Conservation (phyloP, 108 stramenopile genomes). For the Seminavis robusta region DNA sequence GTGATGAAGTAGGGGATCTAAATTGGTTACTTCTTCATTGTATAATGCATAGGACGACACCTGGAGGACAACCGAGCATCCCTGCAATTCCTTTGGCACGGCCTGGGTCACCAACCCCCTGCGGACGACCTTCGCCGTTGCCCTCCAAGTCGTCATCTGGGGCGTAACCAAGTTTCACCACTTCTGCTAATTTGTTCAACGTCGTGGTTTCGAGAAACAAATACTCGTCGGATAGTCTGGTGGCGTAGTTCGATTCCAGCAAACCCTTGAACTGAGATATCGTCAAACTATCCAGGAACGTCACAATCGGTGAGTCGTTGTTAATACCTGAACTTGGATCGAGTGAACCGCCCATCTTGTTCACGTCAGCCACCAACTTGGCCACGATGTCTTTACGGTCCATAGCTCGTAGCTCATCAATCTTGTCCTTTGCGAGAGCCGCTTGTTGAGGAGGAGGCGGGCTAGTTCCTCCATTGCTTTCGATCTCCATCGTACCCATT, state of each 20-base stretch:
- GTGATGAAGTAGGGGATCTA: too few relatives aligned
- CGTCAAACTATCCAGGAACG: constrained; percentile 76
- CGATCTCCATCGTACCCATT: constrained; percentile 11
- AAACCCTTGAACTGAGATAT: constrained; percentile 86
- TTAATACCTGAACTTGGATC: constrained; percentile 53
- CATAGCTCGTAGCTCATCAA: constrained; percentile 40
- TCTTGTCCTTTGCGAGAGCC: constrained; percentile 6
- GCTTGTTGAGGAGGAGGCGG: background rate
- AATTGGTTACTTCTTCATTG: too few relatives aligned
- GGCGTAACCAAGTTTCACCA: constrained; percentile 76
- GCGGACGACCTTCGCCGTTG: constrained; percentile 5
- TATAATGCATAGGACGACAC: too few relatives aligned
- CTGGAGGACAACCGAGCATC: constrained; percentile 76
- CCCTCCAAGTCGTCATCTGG: constrained; percentile 45
- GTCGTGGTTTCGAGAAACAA: constrained; percentile 79
- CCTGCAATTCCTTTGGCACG: constrained; percentile 62
- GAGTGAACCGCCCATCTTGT: constrained; percentile 42
- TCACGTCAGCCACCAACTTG: constrained; percentile 53
- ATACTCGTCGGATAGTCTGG: constrained; percentile 82
- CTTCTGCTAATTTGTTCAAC: constrained; percentile 69
- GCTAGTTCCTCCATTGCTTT: background rate
- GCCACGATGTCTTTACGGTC: constrained; percentile 53
- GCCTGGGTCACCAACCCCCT: constrained; percentile 13
- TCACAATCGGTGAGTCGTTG: constrained; percentile 52
- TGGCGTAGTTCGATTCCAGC: constrained; percentile 60